Base-by-base conservation (phyloP, 2,329 filamentous ascomycete genomes). In the Fusarium mangiferae region DNA sequence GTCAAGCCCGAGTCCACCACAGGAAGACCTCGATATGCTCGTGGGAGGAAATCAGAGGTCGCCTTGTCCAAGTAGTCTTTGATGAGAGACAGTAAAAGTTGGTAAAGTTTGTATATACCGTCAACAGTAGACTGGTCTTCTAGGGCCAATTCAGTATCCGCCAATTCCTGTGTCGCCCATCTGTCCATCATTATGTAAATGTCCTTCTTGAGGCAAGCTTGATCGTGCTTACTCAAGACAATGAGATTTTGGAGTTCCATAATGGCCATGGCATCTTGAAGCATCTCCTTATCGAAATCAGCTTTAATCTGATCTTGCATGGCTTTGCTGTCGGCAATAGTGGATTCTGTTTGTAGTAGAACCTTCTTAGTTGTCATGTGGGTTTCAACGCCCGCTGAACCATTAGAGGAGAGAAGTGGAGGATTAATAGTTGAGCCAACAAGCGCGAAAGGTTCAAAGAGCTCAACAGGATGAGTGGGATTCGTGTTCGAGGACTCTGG, bases 11-110 rank as follows among this genome's bases (percentile, higher is more conserved):
- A 10, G 7, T 7, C 5, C n/a, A 44, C 9, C 18, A 4, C 1
- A 7, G 26, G 36, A 24, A 68, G 11, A 13, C 20, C 6, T n/a
- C 22, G 51, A 28, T 68, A 62, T 52, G 39, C 44, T 35, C 14
- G 49, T 14, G 28, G 56, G 12, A 62, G 30, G 20, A 38, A 45
- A 30, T 30, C 24, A 14, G 49, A 55, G 5, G 26, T 57, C 12
- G 68, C 59, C 38, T 70, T 70, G 4, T 15, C 28, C 44, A 70
- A 18, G 35, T 70, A 70, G 36, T 70, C 59, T 44, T 46, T 28
- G 11, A 69, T 59, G 10, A 46, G 63, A 9, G 36, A 24, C 28
- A 66, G 35, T n/a, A 49, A 24, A n/a, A 26, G n/a, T 28, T 33
- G 49, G n/a, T 65, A 33, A 26, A 65, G n/a, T 11, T 11, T 20